Base-by-base conservation (phyloP, 169 alveolate species). In the Plasmodium fragile region DNA sequence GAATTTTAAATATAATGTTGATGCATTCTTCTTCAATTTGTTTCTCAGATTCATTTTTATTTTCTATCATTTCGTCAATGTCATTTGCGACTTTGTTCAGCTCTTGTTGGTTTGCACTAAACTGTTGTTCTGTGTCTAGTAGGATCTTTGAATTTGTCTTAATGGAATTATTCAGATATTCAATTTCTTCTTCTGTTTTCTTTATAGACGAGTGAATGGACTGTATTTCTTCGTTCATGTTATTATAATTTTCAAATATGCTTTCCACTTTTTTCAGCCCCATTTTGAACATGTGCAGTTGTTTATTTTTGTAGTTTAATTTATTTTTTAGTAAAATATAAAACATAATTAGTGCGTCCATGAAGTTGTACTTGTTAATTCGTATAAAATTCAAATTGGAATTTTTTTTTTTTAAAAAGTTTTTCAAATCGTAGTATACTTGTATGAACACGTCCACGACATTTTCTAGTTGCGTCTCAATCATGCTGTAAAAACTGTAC, bases 21-120 rank as follows among this genome's bases (percentile, higher is more conserved):
- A 89, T 89, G 30, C 89, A 77, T 65, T 89, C 94, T 78, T 89
- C 94, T 39, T 89, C 94, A 28, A 89, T 89, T 89, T 78, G 36
- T 55, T 89, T 77, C 16, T 89, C 94, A 7, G 94, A 77, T 59
- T 89, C 94, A 36, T 89, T 89, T 59, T 78, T 89, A 22, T 32
- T 77, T 89, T 89, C 94, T 30, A 77, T 89, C 81, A 78, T 78
- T 89, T 89, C 94, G 34, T 89, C 94, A 3, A 77, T 71, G 65
- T 89, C 78, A n/a, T 89, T 89, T 8, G 90, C 71, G 32, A 89
- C 36, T 30, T 32, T 78, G 34, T 78, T 89, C 49, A 89, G 53
- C 41, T 59, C 65, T 59, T 89, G 83, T 55, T 89, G 59, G 30
- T 89, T 89, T 39, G 81, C 10, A 3, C 55, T 78, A 55, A 78